Evolutionary conservation across 2,329 filamentous ascomycete genomes (phyloP), one percentile per base, ranked within the genome.

Genomic region (Epichloe gansuensis): DNA sequence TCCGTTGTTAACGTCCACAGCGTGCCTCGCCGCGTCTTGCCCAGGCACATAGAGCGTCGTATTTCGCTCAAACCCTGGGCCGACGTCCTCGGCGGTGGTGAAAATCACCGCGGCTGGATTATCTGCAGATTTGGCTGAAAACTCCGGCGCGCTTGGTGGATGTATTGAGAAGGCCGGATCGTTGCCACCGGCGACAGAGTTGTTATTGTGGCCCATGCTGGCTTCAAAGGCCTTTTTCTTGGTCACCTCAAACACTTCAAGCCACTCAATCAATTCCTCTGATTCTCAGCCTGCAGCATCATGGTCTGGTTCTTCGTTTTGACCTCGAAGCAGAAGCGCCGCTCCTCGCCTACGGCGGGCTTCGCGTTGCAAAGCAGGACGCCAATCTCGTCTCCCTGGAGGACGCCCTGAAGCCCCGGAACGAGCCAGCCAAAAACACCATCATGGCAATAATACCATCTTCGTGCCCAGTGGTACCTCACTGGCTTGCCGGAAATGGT

Each of bases 241-340:
- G 51, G 91, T 91, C 15, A 91, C 81, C 60, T 98, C 91, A 61
- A 98, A 96, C 0, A 91, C 84, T 58, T 88, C 82, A 52, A 98
- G 82, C 93, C 93, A 98, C 61, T 95, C 88, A 54, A 87, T 90
- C n/a, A 98, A 78, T 64, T 97, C 88, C 74, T 75, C 65, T 98
- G 93, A 0, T 89, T 95, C 66, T 98, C 93, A 4, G 91, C 88
- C 69, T 98, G 93, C 3, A 98, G 75, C 54, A 96, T 73, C 57
- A 95, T 83, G 48, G 85, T 93, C 57, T 87, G 87, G 62, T 88
- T 95, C 68, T 96, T 98, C 2, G 93, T 98, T 74, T 97, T 98
- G 62, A 98, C 86, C 69, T 98, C 93, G 62, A 98, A 96, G 66
- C 93, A 97, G 69, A 97, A 98, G 15, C 93, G 81, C 41, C 93